phyloP scores from a whole-genome alignment of 2,329 filamentous ascomycete genomes.

The Aaosphaeria arxii region DNA sequence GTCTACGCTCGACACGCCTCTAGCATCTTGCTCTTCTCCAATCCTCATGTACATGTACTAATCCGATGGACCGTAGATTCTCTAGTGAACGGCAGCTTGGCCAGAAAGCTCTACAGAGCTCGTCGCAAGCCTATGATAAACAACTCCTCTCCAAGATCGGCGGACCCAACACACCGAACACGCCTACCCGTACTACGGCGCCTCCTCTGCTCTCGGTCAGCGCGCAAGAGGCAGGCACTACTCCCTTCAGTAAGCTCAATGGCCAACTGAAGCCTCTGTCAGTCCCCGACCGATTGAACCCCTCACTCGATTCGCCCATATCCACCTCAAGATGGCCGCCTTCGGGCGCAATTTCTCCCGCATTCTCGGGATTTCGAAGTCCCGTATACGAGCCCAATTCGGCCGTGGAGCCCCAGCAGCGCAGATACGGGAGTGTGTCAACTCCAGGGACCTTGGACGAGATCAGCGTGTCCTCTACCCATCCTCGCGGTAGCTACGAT shows the following conservation, averaged over 20 bases:
- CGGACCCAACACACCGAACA: constrained; percentile 49
- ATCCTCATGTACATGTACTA: neutral
- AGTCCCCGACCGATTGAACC: constrained; percentile 42
- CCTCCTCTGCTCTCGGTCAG: constrained; percentile 28
- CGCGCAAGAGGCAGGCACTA: constrained; percentile 29
- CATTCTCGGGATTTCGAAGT: constrained; percentile 41
- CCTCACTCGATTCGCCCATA: constrained; percentile 38
- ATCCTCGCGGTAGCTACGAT: constrained; percentile 62
- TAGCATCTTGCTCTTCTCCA: neutral
- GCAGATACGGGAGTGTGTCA: constrained; percentile 50
- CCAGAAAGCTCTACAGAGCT: constrained; percentile 55
- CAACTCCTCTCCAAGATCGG: constrained; percentile 61
- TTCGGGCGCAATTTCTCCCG: constrained; percentile 44
- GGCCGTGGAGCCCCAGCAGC: constrained; percentile 25
- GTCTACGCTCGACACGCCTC: neutral
- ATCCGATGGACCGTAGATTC: constrained; percentile 42
- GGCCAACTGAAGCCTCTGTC: constrained; percentile 45
- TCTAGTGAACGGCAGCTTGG: constrained; percentile 60
- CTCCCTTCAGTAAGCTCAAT: constrained; percentile 40
- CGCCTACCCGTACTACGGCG: constrained; percentile 43
- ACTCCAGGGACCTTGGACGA: constrained; percentile 49
- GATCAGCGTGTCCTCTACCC: constrained; percentile 45
- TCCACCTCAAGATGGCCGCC: constrained; percentile 35
- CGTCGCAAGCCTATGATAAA: constrained; percentile 62
- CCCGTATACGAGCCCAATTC: constrained; percentile 35